These are phyloP conservation scores for Blastobotrys arbuscula DNA, from an alignment of 1,139 yeast genomes.

Conservation along the genomic window DNA sequence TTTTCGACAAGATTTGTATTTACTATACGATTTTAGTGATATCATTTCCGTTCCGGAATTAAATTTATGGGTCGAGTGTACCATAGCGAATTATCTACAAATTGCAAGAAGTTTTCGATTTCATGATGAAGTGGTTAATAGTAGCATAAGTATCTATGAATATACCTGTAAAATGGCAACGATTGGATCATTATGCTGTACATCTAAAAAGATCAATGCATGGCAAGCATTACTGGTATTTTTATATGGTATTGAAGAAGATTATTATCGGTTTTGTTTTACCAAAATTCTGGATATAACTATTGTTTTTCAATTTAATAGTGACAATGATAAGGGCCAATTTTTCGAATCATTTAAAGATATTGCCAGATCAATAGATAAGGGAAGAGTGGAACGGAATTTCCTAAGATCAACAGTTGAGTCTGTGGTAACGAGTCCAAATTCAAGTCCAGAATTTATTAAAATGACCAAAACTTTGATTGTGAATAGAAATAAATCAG, in stretches of 20 bases:
- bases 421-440: neutral
- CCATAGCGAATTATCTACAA: neutral
- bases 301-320: neutral
- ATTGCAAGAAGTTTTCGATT: neutral
- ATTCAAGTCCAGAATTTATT: neutral
- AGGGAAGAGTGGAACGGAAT: neutral
- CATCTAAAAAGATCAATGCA: neutral
- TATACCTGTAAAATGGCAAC: neutral
- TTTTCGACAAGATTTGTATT: neutral
- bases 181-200: neutral
- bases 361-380: neutral
- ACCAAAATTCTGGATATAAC: neutral
- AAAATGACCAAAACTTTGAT: neutral
- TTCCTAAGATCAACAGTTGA: neutral
- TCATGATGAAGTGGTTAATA: neutral
- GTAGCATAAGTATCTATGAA: neutral
- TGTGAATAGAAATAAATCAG: neutral
- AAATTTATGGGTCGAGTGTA: neutral
- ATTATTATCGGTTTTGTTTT: slow-evolving; percentile 3
- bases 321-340: neutral
- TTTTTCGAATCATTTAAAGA: neutral
- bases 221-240: neutral
- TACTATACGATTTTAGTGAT: slow-evolving; percentile 1
- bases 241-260: slow-evolving; percentile 6
- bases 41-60: neutral